Evolutionary conservation across 805 yeast species (phyloP), one percentile per base, ranked within the genome.

Genomic region (Saccharomycopsis amapae): DNA sequence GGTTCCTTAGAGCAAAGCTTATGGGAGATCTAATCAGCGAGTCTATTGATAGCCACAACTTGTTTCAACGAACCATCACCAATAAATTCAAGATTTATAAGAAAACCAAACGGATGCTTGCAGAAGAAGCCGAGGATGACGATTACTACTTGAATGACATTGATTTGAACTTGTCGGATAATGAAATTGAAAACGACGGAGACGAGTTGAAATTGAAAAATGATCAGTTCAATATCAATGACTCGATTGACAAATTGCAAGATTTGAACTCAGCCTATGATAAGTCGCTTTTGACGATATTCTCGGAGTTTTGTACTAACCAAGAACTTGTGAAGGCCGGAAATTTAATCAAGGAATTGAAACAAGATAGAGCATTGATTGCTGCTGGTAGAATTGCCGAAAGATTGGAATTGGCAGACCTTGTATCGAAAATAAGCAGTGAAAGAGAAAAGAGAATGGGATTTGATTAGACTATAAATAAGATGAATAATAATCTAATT

Each of bases 311-410:
- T 1, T 89, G 96, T 62, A 69, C 77, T 17, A 82, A 79, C 19
- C 74, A 78, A 35, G 75, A 79, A 45, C 61, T 73, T 34, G 72
- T 73, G 44, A 81, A 81, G 60, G 93, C 95, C 1, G 67, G 78
- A 51, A 79, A 82, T 28, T 61, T 93, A 24, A 88, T 78, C 5
- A 72, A 70, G 50, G 77, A 83, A 56, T 68, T 90, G 55, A 76
- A 78, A 54, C 82, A 79, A 53, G 90, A 84, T 51, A 79, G 82
- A 54, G 94, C 95, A 2, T 65, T 89, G 51, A 73, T 72, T 45
- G 96, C 96, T 0, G 96, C 97, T 1, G 68, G 76, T 12, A 83
- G 83, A 62, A 85, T 90, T 45, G 87, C 96, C 1, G 85, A 85
- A 57, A 73, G 96, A 49, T 72, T 78, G 45, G 81, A 76, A 26